A percentile compares a stretch with the other conserved stretches of the same genome.
Conservation (phyloP, 495 filamentous ascomycete species). For the Aspergillus incahuasiensis region DNA sequence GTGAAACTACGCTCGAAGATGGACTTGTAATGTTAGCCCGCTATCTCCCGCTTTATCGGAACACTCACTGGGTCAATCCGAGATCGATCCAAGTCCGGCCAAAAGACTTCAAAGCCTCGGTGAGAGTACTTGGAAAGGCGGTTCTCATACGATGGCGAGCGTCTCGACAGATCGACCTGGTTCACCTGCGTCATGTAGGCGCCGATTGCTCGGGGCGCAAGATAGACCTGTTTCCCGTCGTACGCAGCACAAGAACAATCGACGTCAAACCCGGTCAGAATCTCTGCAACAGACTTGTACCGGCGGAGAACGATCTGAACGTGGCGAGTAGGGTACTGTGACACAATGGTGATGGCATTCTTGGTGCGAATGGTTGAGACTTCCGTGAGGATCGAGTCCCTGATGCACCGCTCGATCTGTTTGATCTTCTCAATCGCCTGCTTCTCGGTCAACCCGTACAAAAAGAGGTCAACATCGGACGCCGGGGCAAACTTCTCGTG, state of each 20-base stretch:
- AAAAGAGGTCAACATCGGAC: constrained; percentile 79
- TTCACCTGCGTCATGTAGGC: constrained; percentile 77
- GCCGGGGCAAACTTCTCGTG: constrained; percentile 74
- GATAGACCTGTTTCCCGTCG: constrained; percentile 70
- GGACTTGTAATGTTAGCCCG: constrained; percentile 35
- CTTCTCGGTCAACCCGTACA: constrained; percentile 69
- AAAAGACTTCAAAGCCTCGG: constrained; percentile 77
- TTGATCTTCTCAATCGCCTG: constrained; percentile 77
- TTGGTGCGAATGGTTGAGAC: constrained; percentile 74
- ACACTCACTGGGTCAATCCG: constrained; percentile 59
- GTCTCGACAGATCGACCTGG: constrained; percentile 68
- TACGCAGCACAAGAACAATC: constrained; percentile 77
- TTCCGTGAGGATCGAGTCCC: constrained; percentile 68
- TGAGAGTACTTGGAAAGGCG: constrained; percentile 84
- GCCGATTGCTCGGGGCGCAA: constrained; percentile 64
- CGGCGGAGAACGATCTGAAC: constrained; percentile 79
- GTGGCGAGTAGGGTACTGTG: constrained; percentile 76
- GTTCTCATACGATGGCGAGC: constrained; percentile 81
- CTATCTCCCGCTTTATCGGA: too few relatives aligned
- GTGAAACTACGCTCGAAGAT: constrained; percentile 78
- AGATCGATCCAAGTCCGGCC: constrained; percentile 63
- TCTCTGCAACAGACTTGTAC: constrained; percentile 75
- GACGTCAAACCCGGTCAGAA: constrained; percentile 81
- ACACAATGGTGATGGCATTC: constrained; percentile 77
- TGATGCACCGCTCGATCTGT: constrained; percentile 65